phyloP scores from a whole-genome alignment of 176 grass and related monocot species.

The Musa beccarii region DNA sequence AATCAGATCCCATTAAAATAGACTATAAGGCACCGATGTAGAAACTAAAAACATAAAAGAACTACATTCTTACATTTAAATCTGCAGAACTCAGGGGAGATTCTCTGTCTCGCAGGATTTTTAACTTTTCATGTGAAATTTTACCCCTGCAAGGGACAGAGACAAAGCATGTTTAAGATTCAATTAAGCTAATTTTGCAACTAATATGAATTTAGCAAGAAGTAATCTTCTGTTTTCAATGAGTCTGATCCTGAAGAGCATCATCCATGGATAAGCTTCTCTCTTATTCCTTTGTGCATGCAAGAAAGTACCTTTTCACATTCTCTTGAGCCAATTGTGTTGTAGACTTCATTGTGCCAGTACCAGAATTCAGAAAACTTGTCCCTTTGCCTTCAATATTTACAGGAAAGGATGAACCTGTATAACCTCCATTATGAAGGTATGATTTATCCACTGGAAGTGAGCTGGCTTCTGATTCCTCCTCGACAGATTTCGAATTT shows the following conservation, averaged over 20 bases:
- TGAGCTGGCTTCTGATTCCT: conserved; percentile 40
- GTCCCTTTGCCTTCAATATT: conserved; percentile 36
- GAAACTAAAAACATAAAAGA: background rate
- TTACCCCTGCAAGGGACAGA: conserved; percentile 20
- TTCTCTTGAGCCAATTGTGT: conserved; percentile 26
- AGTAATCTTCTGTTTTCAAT: background rate
- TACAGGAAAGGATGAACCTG: conserved; percentile 32
- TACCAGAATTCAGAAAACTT: conserved; percentile 22
- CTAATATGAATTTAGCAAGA: background rate
- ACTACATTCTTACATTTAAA: conserved; percentile 27
- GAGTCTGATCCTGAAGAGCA: too few relatives aligned
- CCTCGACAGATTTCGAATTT: conserved; percentile 26
- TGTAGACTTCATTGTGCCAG: background rate
- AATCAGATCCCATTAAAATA: conserved; percentile 8
- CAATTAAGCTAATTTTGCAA: background rate
- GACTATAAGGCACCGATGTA: background rate
- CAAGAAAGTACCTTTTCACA: conserved; percentile 34
- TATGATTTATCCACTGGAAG: conserved; percentile 51
- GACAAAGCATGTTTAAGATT: background rate
- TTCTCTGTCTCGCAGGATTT: conserved; percentile 18
- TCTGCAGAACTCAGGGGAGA: conserved; percentile 24
- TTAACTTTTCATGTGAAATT: conserved; percentile 19
- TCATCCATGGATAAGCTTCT: background rate
- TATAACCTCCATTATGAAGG: conserved; percentile 46
- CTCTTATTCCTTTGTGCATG: background rate